Evolutionary conservation across 2,329 filamentous ascomycete genomes (phyloP).

Genomic region (Verticillium zaregamsianum): DNA sequence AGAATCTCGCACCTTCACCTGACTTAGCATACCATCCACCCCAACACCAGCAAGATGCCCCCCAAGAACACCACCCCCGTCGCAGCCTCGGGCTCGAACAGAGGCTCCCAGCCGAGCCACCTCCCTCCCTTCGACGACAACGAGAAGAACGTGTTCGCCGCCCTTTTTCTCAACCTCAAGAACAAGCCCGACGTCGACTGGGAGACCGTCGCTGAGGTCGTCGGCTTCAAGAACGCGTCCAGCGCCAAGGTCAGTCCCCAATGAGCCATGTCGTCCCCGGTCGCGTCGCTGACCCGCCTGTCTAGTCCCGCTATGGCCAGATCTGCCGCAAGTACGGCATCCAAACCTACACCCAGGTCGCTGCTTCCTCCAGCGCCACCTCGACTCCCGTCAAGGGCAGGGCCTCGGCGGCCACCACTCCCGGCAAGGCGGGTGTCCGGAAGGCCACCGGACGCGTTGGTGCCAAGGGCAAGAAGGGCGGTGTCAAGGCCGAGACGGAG

Average conservation of each 20-base stretch:
- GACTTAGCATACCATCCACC: too few relatives aligned
- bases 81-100: conserved; percentile 10
- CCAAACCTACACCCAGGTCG: conserved; percentile 17
- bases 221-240: conserved; percentile 39
- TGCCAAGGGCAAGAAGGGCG: conserved; percentile 14
- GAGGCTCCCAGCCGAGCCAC: conserved; percentile 17
- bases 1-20: too few relatives aligned
- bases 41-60: conserved; percentile 20
- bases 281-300: neutral
- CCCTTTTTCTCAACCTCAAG: conserved; percentile 37
- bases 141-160: conserved; percentile 40
- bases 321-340: conserved; percentile 44
- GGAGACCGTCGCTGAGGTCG: conserved; percentile 36
- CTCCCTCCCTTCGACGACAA: conserved; percentile 23
- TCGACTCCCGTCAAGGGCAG: conserved; percentile 3
- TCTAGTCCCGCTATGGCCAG: conserved; percentile 42
- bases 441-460: conserved; percentile 12
- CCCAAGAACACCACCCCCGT: conserved; percentile 14
- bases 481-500: conserved; percentile 14
- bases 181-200: conserved; percentile 44
- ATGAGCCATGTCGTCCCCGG: neutral
- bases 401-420: neutral
- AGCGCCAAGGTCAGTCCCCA: conserved; percentile 35
- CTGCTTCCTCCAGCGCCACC: neutral
- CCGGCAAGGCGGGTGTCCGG: conserved; percentile 9